These are phyloP conservation scores for Yueomyces sp. DNA, from an alignment of 1,139 yeast species.

Conservation along the genomic window DNA sequence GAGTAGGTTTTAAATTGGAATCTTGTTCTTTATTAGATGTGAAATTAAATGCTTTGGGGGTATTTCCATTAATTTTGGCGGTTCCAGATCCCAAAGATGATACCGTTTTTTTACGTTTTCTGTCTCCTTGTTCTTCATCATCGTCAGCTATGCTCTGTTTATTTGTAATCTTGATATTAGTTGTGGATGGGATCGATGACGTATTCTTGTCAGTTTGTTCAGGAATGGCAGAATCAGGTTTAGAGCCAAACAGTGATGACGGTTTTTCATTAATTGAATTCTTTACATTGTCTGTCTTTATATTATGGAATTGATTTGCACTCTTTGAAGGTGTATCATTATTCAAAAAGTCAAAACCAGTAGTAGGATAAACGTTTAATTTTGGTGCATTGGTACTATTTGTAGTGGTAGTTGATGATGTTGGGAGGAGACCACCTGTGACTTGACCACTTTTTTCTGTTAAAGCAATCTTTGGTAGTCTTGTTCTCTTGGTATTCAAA, in stretches of 20 bases:
- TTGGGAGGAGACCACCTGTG: neutral
- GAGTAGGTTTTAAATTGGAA: neutral
- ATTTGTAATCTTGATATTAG: neutral
- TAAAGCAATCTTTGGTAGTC: neutral
- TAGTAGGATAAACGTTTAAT: slow-evolving; percentile 12
- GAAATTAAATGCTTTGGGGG: too few relatives aligned
- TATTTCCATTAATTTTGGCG: too few relatives aligned
- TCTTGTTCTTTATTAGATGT: too few relatives aligned
- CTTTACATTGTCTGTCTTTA: too few relatives aligned
- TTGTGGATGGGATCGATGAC: neutral
- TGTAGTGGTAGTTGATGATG: neutral
- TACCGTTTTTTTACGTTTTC: too few relatives aligned
- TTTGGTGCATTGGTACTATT: neutral
- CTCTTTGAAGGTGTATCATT: slow-evolving; percentile 11
- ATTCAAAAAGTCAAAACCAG: slow-evolving; percentile 20
- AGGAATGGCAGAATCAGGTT: neutral
- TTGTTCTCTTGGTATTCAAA: neutral
- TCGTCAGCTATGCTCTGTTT: neutral
- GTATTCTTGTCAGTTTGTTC: neutral
- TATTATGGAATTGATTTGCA: neutral
- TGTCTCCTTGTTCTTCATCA: neutral
- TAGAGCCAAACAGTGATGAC: neutral
- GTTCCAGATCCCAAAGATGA: too few relatives aligned
- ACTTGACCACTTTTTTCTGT: neutral
- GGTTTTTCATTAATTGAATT: too few relatives aligned